Evolutionary conservation across 805 yeast species (phyloP).

Genomic region (Candida tallmaniae): DNA sequence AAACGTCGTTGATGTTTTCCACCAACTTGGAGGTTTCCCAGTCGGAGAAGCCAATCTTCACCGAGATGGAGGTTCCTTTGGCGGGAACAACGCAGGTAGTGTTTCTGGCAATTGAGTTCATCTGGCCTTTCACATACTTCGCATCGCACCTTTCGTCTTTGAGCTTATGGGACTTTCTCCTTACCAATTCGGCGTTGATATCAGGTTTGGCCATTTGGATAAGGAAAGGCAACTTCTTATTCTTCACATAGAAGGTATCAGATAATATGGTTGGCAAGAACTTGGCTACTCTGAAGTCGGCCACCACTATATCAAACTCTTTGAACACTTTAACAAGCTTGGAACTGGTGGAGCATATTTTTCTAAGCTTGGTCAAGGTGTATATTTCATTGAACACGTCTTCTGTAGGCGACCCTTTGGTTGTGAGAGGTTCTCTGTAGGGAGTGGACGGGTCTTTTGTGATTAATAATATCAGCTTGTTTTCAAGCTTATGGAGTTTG

Average conservation of each 20-base stretch:
- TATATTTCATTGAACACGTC: conserved; percentile 59
- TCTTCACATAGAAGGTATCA: conserved; percentile 55
- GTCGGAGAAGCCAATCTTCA: conserved; percentile 55
- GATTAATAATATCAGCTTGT: conserved; percentile 52
- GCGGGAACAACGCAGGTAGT: conserved; percentile 56
- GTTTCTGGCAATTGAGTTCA: conserved; percentile 59
- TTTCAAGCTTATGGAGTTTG: conserved; percentile 46
- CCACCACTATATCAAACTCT: conserved; percentile 63
- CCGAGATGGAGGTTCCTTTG: conserved; percentile 55
- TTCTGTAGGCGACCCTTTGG: conserved; percentile 51
- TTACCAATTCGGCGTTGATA: conserved; percentile 28
- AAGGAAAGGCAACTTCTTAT: conserved; percentile 64
- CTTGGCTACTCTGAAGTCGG: conserved; percentile 65
- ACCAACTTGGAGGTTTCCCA: conserved; percentile 40
- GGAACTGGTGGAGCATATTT: conserved; percentile 40
- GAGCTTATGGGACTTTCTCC: conserved; percentile 35
- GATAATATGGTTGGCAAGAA: conserved; percentile 57
- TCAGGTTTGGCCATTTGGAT: conserved; percentile 51
- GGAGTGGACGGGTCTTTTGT: conserved; percentile 70
- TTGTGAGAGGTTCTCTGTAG: conserved; percentile 47
- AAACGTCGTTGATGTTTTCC: conserved; percentile 49
- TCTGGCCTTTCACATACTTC: conserved; percentile 57
- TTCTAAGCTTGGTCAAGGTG: conserved; percentile 53
- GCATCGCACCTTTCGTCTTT: conserved; percentile 63
- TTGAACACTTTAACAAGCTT: conserved; percentile 46